phyloP scores from a whole-genome alignment of 768 basidiomycete genomes.

The Trametopsis cervina region DNA sequence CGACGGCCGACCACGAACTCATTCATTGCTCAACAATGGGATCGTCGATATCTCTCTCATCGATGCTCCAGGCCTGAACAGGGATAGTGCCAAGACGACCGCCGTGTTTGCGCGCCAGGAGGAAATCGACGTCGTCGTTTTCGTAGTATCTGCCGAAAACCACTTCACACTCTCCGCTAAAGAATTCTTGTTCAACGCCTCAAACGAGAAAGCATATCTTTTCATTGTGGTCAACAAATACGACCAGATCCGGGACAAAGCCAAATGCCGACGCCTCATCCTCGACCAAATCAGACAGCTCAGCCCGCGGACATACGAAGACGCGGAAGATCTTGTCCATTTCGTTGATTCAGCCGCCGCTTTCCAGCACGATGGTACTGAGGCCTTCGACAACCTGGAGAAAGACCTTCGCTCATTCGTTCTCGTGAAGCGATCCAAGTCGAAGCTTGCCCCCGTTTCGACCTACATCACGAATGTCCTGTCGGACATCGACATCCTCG shows the following conservation, averaged over 20 bases:
- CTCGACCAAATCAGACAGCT: slow-evolving; percentile 92
- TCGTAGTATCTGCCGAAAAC: slow-evolving; percentile 96
- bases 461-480: slow-evolving; percentile 91
- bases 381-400: slow-evolving; percentile 84
- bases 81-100: slow-evolving; percentile 91
- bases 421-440: slow-evolving; percentile 90
- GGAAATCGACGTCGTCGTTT: slow-evolving; percentile 98
- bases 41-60: slow-evolving; percentile 97
- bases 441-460: slow-evolving; percentile 89
- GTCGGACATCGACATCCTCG: slow-evolving; percentile 82
- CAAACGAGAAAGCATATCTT: slow-evolving; percentile 94
- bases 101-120: slow-evolving; percentile 93
- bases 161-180: slow-evolving; percentile 95
- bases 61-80: slow-evolving; percentile 95
- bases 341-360: slow-evolving; percentile 91
- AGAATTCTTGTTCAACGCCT: slow-evolving; percentile 89
- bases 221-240: slow-evolving; percentile 99
- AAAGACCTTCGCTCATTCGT: slow-evolving; percentile 89
- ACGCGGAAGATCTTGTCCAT: slow-evolving; percentile 90
- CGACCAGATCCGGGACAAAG: slow-evolving; percentile 93
- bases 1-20: slow-evolving; percentile 68
- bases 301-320: slow-evolving; percentile 87
- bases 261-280: slow-evolving; percentile 79
- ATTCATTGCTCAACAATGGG: slow-evolving; percentile 89
- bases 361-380: slow-evolving; percentile 49